Evolutionary conservation across 768 basidiomycete species (phyloP).

Genomic region (Kwoniella shandongensis): DNA sequence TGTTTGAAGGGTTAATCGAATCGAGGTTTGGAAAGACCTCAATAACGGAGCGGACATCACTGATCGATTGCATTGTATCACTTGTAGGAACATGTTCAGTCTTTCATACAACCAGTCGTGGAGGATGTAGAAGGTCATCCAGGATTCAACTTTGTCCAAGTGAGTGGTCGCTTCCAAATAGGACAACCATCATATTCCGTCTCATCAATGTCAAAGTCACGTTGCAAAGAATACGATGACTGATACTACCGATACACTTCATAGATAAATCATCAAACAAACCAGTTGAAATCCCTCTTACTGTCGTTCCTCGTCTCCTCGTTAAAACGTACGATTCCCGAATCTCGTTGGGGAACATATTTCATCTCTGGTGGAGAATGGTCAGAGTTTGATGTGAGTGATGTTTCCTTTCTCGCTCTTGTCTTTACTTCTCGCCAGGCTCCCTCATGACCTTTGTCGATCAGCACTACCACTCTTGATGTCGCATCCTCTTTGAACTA

Average conservation of each 20-base stretch:
- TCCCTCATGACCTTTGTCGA: not conserved
- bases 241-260: too few species aligned
- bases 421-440: slow-evolving; percentile 59
- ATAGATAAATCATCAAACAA: slow-evolving; percentile 88
- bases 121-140: slow-evolving; percentile 40
- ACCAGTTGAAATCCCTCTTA: slow-evolving; percentile 84
- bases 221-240: too few species aligned
- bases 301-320: slow-evolving; percentile 78
- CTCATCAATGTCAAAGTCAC: too few species aligned
- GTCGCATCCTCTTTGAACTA: too few species aligned
- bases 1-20: not conserved
- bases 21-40: not conserved
- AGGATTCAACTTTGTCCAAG: slow-evolving; percentile 50
- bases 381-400: slow-evolving; percentile 42
- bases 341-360: slow-evolving; percentile 55
- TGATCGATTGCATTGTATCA: not conserved
- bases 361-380: slow-evolving; percentile 50
- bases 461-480: too few species aligned
- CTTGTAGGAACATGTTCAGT: slow-evolving; percentile 70
- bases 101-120: slow-evolving; percentile 59
- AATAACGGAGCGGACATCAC: too few species aligned
- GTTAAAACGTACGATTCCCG: slow-evolving; percentile 67
- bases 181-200: too few species aligned
- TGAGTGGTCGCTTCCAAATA: slow-evolving; percentile 17
- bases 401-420: slow-evolving; percentile 58